Base-by-base conservation (phyloP, 495 filamentous ascomycete species). In the Chaetomium tenue region DNA sequence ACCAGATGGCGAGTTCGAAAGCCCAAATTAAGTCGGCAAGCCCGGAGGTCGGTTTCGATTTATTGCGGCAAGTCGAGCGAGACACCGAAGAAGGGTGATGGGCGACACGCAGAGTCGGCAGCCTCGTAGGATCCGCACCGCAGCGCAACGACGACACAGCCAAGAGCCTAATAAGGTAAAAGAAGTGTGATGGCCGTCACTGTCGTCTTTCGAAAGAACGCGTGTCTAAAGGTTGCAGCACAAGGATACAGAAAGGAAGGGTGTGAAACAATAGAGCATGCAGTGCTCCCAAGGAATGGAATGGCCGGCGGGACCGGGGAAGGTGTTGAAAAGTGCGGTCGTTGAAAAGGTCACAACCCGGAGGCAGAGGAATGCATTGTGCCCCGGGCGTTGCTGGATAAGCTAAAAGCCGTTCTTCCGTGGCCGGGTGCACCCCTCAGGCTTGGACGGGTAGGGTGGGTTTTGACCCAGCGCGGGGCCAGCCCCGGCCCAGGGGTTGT, bases 361-460 rank as follows among this genome's bases (percentile, higher is more conserved):
- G n/a, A 47, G 28, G 18, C 42, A 37, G 33, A 51, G 60, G 48
- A 54, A 46, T 62, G 60, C 60, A 54, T 54, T 54, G 60, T 62
- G 50, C 52, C 20, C 28, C 28, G 28, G 28, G 28, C 28, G 3
- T 52, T 52, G 48, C 15, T 57, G 20, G 30, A 55, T n/a, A n/a
- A 37, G 53, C 30, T n/a, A n/a, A 55, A 55, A 55, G 44, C 44
- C 44, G 58, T 18, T 23, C 44, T 53, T 39, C 48, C 59, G 22
- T 40, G 50, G n/a, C 23, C 50, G 39, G 46, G 23, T 56, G 50
- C 60, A 56, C 51, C 52, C 52, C 51, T 55, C 58, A 51, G 46
- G 39, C 22, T 60, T 51, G 58, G 46, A 60, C 23, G 58, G 46
- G 58, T 7, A 55, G 57, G 42, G 46, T 50, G 40, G 40, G 56